phyloP scores from a whole-genome alignment of 75 land plant species.

The Cunninghamia lanceolata region DNA sequence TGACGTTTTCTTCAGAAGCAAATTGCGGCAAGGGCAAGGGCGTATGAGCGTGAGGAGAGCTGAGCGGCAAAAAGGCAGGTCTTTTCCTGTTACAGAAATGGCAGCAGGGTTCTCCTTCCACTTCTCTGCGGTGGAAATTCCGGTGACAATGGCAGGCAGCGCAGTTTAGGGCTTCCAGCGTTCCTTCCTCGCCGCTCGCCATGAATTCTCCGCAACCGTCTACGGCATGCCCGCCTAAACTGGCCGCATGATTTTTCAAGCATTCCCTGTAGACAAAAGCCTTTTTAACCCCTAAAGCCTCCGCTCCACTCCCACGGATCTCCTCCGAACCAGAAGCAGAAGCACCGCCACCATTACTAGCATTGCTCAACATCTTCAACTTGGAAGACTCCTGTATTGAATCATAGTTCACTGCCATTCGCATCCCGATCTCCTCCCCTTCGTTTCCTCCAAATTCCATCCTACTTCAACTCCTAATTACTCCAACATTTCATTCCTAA shows the following conservation, averaged over 20 bases:
- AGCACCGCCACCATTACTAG: slow-evolving; percentile 23
- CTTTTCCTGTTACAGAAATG: neutral
- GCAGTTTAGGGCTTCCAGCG: slow-evolving; percentile 32
- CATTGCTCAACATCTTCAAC: slow-evolving; percentile 16
- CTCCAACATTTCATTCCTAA: neutral
- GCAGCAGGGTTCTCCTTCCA: slow-evolving; percentile 10
- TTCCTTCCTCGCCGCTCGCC: slow-evolving; percentile 35
- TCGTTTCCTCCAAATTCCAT: neutral
- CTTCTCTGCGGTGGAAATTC: slow-evolving; percentile 34
- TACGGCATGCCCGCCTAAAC: slow-evolving; percentile 37
- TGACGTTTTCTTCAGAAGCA: neutral
- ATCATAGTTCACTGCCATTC: slow-evolving; percentile 23
- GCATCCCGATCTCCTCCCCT: slow-evolving; percentile 12
- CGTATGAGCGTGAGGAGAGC: neutral
- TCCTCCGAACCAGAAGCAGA: slow-evolving; percentile 24
- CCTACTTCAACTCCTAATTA: neutral
- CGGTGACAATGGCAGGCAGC: slow-evolving; percentile 43
- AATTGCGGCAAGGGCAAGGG: neutral
- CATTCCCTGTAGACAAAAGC: slow-evolving; percentile 38
- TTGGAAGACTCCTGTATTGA: slow-evolving; percentile 16
- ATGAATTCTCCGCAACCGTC: slow-evolving; percentile 54
- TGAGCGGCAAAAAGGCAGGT: neutral
- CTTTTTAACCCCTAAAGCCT: neutral
- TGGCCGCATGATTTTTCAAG: slow-evolving; percentile 42
- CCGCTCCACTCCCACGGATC: slow-evolving; percentile 16